Conservation (phyloP, 768 basidiomycete species). For the Panellus pusillus region DNA sequence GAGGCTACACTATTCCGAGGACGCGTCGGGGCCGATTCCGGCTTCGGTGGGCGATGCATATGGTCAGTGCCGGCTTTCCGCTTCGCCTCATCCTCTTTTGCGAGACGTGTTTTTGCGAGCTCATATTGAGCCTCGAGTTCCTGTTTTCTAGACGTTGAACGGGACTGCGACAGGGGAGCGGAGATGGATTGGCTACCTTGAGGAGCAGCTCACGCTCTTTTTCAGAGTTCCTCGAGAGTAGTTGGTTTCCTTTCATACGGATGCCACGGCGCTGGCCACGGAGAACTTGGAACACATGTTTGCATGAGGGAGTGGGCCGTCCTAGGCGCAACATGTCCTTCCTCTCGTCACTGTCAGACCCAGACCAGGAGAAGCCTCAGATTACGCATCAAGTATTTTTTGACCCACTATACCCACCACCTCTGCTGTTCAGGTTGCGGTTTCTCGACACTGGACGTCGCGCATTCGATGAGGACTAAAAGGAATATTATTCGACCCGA, state of each 20-base stretch:
- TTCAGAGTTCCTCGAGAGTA: conserved; percentile 5
- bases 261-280: not conserved
- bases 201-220: conserved; percentile 13
- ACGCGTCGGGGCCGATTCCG: not conserved
- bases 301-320: not conserved
- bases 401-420: no score
- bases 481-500: no score
- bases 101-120: conserved; percentile 8
- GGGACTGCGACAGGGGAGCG: not conserved
- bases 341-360: no score
- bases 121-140: not conserved
- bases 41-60: not conserved
- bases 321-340: conserved; percentile 1
- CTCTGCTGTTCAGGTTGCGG: no score
- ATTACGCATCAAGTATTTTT: no score
- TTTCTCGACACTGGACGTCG: no score
- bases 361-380: no score
- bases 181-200: not conserved
- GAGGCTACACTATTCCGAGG: conserved; percentile 10
- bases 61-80: not conserved
- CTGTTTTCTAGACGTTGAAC: not conserved
- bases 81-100: conserved; percentile 8
- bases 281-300: conserved; percentile 3
- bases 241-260: conserved; percentile 7
- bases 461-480: no score